Percentiles rank a stretch among this genome's conserved stretches.
Evolutionary conservation across 2,329 filamentous ascomycete species (phyloP).

Genomic region (Xylaria sp.): DNA sequence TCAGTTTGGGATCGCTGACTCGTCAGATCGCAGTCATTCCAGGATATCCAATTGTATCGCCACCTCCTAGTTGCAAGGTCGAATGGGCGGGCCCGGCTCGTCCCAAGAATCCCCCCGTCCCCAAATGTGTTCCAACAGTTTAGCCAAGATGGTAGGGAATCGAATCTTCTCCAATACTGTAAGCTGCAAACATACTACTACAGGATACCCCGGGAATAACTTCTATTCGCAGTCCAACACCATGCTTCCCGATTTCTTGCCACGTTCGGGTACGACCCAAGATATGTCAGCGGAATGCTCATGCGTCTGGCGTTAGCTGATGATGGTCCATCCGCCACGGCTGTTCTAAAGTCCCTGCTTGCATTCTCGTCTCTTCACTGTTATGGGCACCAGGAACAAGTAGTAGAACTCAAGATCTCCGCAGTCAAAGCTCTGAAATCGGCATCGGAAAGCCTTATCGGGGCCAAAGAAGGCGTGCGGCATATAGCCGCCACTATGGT

Average conservation of each 20-base stretch:
- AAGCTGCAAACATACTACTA: conserved; percentile 2
- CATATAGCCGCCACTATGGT: conserved; percentile 16
- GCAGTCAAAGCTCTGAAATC: conserved; percentile 2
- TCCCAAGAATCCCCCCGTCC: conserved; percentile 8
- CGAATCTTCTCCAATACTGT: conserved; percentile 18
- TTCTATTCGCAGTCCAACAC: conserved; percentile 3
- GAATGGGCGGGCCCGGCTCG: neutral
- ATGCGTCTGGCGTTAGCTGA: conserved; percentile 1
- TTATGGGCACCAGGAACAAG: neutral
- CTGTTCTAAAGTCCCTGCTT: neutral
- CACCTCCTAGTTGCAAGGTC: conserved; percentile 9
- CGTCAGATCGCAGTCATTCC: neutral
- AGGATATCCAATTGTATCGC: conserved; percentile 22
- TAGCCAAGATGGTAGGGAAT: neutral
- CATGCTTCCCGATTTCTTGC: conserved; percentile 12
- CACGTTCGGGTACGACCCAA: conserved; percentile 13
- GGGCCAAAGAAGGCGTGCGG: neutral
- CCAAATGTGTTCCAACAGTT: conserved; percentile 10
- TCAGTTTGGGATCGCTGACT: conserved; percentile 1
- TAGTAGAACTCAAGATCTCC: conserved; percentile 1
- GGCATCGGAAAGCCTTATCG: neutral
- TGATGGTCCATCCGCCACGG: neutral
- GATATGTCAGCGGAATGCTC: conserved; percentile 8
- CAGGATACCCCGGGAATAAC: neutral
- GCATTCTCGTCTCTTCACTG: conserved; percentile 17